phyloP scores from a whole-genome alignment of 371 early-diverging fungal genomes.

The Parasitella parasitica region DNA sequence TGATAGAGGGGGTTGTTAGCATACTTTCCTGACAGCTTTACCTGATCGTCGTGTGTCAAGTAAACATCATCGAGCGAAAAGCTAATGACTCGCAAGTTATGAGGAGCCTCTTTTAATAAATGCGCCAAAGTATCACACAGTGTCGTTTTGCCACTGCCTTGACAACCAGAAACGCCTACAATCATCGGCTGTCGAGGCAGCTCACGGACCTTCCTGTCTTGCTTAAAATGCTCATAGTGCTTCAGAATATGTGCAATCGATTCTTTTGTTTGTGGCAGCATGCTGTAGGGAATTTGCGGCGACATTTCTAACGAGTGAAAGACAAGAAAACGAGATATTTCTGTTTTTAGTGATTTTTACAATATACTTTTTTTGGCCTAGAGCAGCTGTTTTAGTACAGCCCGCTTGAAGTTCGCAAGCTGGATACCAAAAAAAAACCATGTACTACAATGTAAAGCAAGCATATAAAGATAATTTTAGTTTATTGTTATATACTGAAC shows the following conservation, averaged over 20 bases:
- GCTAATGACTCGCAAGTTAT: conserved; percentile 55
- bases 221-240: conserved; percentile 29
- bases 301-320: background rate
- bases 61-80: conserved; percentile 92
- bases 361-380: background rate
- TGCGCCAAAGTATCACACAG: conserved; percentile 53
- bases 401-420: background rate
- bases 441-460: too few species aligned
- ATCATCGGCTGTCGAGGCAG: conserved; percentile 54
- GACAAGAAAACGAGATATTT: background rate
- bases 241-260: conserved; percentile 42
- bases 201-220: conserved; percentile 17
- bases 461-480: too few species aligned
- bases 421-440: too few species aligned
- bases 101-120: conserved; percentile 42
- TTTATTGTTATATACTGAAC: too few species aligned
- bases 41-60: conserved; percentile 67
- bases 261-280: conserved; percentile 43
- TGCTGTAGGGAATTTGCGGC: conserved; percentile 8
- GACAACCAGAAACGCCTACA: conserved; percentile 77
- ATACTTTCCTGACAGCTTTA: conserved; percentile 45
- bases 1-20: conserved; percentile 69
- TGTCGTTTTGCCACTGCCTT: conserved; percentile 82
- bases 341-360: background rate
- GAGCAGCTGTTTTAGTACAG: background rate